These are phyloP conservation scores for Fragaria nilgerrensis DNA, from an alignment of 306 rosid genomes.

Conservation along the genomic window DNA sequence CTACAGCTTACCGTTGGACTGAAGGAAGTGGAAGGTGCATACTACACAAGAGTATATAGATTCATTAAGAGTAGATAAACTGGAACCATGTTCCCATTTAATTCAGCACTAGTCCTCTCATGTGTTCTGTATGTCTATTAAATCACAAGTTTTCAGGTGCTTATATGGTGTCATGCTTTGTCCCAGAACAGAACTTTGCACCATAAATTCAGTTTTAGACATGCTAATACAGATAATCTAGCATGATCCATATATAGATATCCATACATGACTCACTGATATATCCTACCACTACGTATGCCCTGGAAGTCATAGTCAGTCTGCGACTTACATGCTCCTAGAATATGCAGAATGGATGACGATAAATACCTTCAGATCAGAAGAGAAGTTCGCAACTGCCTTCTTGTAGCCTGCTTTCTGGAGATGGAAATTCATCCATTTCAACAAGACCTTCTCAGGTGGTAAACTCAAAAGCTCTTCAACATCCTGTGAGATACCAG, in stretches of 20 bases:
- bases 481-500: slow-evolving; percentile 58
- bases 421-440: slow-evolving; percentile 98
- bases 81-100: background rate
- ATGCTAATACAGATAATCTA: background rate
- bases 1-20: background rate
- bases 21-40: background rate
- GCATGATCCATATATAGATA: background rate
- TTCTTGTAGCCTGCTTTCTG: slow-evolving; percentile 83
- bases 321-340: background rate
- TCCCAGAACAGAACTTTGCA: background rate
- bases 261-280: background rate
- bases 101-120: background rate
- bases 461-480: slow-evolving; percentile 94
- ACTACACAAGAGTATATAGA: background rate
- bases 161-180: background rate
- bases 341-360: background rate
- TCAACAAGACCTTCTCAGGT: slow-evolving; percentile 85
- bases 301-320: background rate
- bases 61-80: background rate
- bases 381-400: slow-evolving; percentile 71
- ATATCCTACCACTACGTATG: background rate
- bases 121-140: background rate
- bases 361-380: slow-evolving; percentile 79
- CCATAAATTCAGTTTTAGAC: background rate
- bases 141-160: background rate